Conservation (phyloP, 257 asterid genomes). For the Fraxinus americana region DNA sequence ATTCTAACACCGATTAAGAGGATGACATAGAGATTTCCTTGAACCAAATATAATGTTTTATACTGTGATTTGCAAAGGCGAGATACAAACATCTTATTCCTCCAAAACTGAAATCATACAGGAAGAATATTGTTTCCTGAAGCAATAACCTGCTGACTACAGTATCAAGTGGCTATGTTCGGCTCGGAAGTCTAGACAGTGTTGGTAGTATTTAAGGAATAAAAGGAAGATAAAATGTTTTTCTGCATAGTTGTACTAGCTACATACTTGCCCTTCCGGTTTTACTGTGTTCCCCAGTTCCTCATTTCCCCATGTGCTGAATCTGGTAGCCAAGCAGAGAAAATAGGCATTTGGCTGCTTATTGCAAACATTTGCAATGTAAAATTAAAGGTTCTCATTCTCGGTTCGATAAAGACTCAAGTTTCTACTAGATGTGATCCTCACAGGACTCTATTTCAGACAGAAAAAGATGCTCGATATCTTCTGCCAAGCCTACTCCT, state of each 20-base stretch:
- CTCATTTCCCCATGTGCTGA: background rate
- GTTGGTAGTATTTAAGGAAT: background rate
- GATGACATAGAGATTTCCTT: background rate
- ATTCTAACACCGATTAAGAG: background rate
- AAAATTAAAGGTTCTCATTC: background rate
- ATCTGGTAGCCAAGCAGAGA: background rate
- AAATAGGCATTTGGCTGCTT: background rate
- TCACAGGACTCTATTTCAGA: background rate
- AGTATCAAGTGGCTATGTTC: background rate
- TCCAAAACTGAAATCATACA: background rate
- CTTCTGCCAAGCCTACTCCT: background rate
- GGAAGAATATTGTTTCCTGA: background rate
- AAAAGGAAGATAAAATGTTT: too few species aligned
- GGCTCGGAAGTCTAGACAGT: background rate
- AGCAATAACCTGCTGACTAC: background rate
- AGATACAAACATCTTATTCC: background rate
- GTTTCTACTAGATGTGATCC: background rate
- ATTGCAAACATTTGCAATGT: background rate
- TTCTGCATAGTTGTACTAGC: too few species aligned
- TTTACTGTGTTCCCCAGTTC: background rate
- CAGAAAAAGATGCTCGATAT: background rate
- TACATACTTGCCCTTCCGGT: background rate
- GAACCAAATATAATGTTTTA: background rate
- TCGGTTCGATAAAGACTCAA: background rate
- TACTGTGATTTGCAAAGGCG: background rate